phyloP scores from a whole-genome alignment of 768 basidiomycete genomes.

The Lyophyllum shimeji region DNA sequence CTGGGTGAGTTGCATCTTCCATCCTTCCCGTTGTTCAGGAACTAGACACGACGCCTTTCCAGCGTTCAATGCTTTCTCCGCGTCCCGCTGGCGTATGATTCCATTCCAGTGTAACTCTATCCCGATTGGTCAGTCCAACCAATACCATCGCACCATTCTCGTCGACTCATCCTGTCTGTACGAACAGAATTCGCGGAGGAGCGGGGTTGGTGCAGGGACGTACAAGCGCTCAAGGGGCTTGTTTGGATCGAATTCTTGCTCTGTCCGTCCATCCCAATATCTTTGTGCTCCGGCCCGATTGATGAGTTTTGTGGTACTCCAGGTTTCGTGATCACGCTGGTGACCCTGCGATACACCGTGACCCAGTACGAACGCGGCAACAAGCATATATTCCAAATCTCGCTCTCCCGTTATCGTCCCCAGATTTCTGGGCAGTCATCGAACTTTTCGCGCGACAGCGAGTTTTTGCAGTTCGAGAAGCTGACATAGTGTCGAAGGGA shows the following conservation, averaged over 20 bases:
- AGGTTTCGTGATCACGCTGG: slow-evolving; percentile 44
- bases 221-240: slow-evolving; percentile 55
- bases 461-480: slow-evolving; percentile 38
- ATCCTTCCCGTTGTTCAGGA: background rate
- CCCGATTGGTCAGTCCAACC: slow-evolving; percentile 38
- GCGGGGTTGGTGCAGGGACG: slow-evolving; percentile 51
- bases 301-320: background rate
- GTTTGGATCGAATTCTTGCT: slow-evolving; percentile 59
- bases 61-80: slow-evolving; percentile 64
- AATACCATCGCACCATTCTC: background rate
- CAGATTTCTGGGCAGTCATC: slow-evolving; percentile 2
- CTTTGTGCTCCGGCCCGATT: background rate
- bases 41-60: background rate
- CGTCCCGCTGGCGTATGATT: slow-evolving; percentile 51
- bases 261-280: slow-evolving; percentile 32
- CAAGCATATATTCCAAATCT: slow-evolving; percentile 50
- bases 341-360: slow-evolving; percentile 45
- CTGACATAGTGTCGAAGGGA: slow-evolving; percentile 12
- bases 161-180: background rate
- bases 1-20: slow-evolving; percentile 37
- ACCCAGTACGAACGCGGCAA: slow-evolving; percentile 43
- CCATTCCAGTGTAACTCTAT: slow-evolving; percentile 49
- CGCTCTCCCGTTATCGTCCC: slow-evolving; percentile 49
- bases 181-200: slow-evolving; percentile 41
- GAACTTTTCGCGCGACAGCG: slow-evolving; percentile 25